phyloP scores from a whole-genome alignment of 176 grass and related monocot genomes.

The Phoenix dactylifera region DNA sequence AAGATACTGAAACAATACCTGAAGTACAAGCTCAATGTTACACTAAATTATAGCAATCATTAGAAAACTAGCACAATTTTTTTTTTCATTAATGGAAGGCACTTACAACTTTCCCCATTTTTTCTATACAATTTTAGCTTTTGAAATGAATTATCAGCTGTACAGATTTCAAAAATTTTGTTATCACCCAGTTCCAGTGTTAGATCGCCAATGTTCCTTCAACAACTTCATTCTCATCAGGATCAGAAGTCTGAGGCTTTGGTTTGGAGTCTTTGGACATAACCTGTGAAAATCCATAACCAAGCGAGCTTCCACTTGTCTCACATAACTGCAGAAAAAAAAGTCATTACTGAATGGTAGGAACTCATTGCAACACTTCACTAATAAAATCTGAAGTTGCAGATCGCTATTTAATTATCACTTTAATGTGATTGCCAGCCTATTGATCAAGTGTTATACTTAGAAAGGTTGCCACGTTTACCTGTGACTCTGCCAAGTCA shows the following conservation, averaged over 20 bases:
- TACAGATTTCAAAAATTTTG: conserved; percentile 25
- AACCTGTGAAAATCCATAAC: conserved; percentile 75
- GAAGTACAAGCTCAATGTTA: too few relatives aligned
- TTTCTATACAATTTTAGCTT: conserved; percentile 32
- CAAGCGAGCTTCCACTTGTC: conserved; percentile 65
- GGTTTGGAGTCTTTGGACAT: conserved; percentile 29
- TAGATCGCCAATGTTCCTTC: conserved; percentile 67
- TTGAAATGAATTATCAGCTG: conserved; percentile 22
- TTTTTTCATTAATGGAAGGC: too few relatives aligned
- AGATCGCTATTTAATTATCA: too few relatives aligned
- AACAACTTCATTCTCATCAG: conserved; percentile 53
- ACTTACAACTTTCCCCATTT: not conserved
- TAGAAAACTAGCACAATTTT: too few relatives aligned
- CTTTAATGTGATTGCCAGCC: too few relatives aligned
- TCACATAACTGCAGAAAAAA: conserved; percentile 48
- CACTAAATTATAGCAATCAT: too few relatives aligned
- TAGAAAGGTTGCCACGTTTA: too few relatives aligned
- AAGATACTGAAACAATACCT: too few relatives aligned
- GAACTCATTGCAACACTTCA: conserved; percentile 1
- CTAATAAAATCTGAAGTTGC: too few relatives aligned
- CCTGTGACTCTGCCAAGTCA: too few relatives aligned
- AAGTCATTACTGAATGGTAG: conserved; percentile 2
- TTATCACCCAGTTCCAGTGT: not conserved
- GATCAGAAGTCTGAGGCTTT: conserved; percentile 29
- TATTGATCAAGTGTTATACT: too few relatives aligned